A percentile compares a stretch with the other conserved stretches of the same genome.
Conservation (phyloP, 2,329 filamentous ascomycete genomes). For the Pseudocercospora cruenta region DNA sequence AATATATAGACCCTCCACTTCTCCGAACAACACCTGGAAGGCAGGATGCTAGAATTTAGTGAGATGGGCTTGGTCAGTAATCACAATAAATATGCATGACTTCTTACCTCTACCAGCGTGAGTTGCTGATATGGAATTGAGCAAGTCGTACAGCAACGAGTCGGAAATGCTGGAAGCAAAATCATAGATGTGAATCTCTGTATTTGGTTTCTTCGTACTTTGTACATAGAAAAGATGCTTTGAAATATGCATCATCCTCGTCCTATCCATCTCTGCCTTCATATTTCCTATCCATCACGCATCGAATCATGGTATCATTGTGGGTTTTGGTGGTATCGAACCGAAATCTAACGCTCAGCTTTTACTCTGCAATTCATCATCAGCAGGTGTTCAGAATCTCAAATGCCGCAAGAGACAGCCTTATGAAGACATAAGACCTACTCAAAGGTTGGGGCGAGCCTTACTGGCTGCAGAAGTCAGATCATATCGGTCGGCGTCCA, state of each 20-base stretch:
- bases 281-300: background rate
- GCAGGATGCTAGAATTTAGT: no score
- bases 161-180: background rate
- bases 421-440: background rate
- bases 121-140: no score
- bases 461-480: constrained; percentile 35
- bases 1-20: no score
- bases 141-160: background rate
- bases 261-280: background rate
- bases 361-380: background rate
- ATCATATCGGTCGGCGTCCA: constrained; percentile 74
- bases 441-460: constrained; percentile 19
- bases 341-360: background rate
- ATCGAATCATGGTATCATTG: constrained; percentile 1
- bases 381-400: background rate
- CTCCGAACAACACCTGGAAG: no score
- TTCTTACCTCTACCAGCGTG: no score
- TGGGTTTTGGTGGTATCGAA: background rate
- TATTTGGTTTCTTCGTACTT: background rate
- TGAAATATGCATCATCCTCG: background rate
- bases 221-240: background rate
- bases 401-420: background rate
- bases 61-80: no score
- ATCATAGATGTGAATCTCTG: background rate
- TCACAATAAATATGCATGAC: no score